Evolutionary conservation across 495 filamentous ascomycete genomes (phyloP).

Genomic region (Penicillium alfredii): DNA sequence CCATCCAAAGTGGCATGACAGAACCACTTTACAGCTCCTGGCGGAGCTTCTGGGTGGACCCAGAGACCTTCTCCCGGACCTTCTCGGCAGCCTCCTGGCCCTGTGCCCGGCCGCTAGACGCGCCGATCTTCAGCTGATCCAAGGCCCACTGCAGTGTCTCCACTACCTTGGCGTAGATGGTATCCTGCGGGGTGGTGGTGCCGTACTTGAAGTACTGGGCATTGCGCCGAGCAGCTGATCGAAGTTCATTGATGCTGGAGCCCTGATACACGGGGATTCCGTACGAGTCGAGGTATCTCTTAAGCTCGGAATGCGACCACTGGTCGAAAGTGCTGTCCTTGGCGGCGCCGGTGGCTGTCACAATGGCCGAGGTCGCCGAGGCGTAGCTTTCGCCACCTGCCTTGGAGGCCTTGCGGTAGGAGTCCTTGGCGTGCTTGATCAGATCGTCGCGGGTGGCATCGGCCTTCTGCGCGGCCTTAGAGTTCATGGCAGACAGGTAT

Average conservation of each 20-base stretch:
- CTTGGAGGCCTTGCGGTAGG: slow-evolving; percentile 64
- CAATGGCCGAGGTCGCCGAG: slow-evolving; percentile 67
- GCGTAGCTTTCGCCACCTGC: slow-evolving; percentile 63
- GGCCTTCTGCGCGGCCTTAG: slow-evolving; percentile 60
- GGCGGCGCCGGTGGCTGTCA: slow-evolving; percentile 58
- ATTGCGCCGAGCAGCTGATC: slow-evolving; percentile 63
- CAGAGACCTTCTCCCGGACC: slow-evolving; percentile 28
- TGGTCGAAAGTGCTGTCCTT: slow-evolving; percentile 70
- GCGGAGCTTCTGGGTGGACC: slow-evolving; percentile 24
- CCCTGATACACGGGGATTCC: slow-evolving; percentile 70
- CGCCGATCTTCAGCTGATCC: slow-evolving; percentile 54
- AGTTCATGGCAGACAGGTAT: slow-evolving; percentile 62
- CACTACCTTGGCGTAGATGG: slow-evolving; percentile 58
- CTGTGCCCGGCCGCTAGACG: slow-evolving; percentile 56
- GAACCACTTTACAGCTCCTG: slow-evolving; percentile 26
- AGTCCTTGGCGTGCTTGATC: slow-evolving; percentile 61
- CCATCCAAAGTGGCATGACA: background rate
- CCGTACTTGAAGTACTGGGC: slow-evolving; percentile 74
- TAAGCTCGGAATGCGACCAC: slow-evolving; percentile 78
- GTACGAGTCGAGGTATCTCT: slow-evolving; percentile 75
- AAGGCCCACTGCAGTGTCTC: slow-evolving; percentile 56
- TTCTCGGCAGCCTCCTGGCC: slow-evolving; percentile 48
- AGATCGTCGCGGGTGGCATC: slow-evolving; percentile 67
- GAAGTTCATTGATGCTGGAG: slow-evolving; percentile 57
- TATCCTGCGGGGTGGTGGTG: slow-evolving; percentile 57